Evolutionary conservation across 2,329 filamentous ascomycete genomes (phyloP).

Genomic region (Paracorniculantispora psalliotae): DNA sequence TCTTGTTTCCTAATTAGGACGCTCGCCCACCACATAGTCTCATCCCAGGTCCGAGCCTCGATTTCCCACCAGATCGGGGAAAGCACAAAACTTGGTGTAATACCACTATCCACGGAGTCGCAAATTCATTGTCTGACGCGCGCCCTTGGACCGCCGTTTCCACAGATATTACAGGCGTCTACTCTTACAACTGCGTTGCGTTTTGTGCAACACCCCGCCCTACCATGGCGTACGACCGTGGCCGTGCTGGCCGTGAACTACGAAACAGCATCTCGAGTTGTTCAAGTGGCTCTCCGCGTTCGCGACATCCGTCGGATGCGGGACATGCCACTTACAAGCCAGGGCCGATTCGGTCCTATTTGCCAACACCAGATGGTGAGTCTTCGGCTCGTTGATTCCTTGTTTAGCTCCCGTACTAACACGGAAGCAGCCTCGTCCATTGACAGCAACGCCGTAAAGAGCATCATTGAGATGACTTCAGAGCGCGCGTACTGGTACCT

Average conservation of each 20-base stretch:
- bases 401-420: neutral
- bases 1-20: too few species aligned
- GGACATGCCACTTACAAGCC: neutral
- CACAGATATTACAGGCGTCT: neutral
- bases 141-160: neutral
- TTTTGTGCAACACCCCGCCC: neutral
- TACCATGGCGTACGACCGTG: constrained; percentile 3
- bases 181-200: neutral
- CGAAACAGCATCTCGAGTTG: neutral
- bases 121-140: neutral
- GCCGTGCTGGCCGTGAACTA: neutral
- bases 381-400: neutral
- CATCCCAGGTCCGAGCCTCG: too few species aligned
- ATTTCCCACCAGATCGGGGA: neutral
- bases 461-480: neutral
- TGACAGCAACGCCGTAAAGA: neutral
- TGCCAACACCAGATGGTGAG: neutral
- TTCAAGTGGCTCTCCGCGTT: neutral
- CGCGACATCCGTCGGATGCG: neutral
- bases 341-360: neutral
- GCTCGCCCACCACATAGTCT: too few species aligned
- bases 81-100: neutral
- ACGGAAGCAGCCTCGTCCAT: neutral
- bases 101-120: neutral
- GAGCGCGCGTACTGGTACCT: neutral